phyloP scores from a whole-genome alignment of 805 yeast species.

The Saccharomycopsis oosterbeekiorum region DNA sequence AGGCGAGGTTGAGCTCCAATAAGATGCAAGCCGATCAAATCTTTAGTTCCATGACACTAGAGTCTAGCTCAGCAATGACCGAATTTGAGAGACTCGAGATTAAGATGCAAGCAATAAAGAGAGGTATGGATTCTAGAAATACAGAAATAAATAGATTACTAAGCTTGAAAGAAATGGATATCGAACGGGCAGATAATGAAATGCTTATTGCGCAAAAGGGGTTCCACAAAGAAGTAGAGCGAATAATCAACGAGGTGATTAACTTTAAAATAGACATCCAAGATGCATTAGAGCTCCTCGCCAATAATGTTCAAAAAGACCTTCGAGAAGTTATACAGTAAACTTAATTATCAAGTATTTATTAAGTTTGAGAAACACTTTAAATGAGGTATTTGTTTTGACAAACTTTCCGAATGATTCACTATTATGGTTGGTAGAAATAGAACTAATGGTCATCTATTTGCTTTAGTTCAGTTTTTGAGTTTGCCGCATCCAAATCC shows the following conservation, averaged over 20 bases:
- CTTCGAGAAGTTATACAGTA: background rate
- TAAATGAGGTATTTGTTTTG: background rate
- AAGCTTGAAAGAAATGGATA: slow-evolving; percentile 41
- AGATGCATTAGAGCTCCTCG: slow-evolving; percentile 50
- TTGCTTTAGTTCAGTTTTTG: too few species aligned
- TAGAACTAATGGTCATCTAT: too few species aligned
- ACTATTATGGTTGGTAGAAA: too few species aligned
- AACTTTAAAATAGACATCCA: slow-evolving; percentile 62
- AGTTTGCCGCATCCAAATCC: too few species aligned
- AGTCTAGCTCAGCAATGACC: slow-evolving; percentile 42
- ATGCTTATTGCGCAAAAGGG: slow-evolving; percentile 37
- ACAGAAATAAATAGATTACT: slow-evolving; percentile 34
- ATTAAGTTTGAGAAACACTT: background rate
- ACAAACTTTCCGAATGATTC: too few species aligned
- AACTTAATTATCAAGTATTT: too few species aligned
- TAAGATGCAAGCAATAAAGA: slow-evolving; percentile 42
- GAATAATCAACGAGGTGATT: slow-evolving; percentile 49
- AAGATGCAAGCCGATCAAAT: slow-evolving; percentile 47
- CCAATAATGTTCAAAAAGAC: slow-evolving; percentile 33
- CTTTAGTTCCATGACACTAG: slow-evolving; percentile 44
- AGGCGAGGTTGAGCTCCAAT: slow-evolving; percentile 42
- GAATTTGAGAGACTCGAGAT: slow-evolving; percentile 57
- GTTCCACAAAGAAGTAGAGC: slow-evolving; percentile 44
- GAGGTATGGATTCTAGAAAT: slow-evolving; percentile 39
- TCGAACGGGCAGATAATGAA: slow-evolving; percentile 40